Percentiles rank a stretch among this genome's conserved stretches.
Conservation (phyloP, 2,329 filamentous ascomycete genomes). For the Microdochium paspali region DNA sequence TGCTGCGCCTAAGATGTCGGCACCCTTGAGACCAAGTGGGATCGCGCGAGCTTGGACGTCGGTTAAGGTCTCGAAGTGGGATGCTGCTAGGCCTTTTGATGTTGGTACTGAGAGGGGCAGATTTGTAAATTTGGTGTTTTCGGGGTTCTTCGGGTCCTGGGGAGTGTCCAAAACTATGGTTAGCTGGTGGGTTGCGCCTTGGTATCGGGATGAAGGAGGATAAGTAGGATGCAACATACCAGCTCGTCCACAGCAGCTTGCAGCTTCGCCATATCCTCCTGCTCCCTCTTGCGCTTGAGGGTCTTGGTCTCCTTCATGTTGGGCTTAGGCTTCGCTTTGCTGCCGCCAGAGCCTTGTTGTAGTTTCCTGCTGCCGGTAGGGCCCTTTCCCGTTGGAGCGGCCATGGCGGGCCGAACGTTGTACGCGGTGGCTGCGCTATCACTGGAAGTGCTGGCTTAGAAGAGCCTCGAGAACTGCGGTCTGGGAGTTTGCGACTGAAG, state of each 20-base stretch:
- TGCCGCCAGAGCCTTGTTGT: too few species aligned
- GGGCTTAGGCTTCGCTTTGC: background rate
- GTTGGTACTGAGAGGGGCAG: conserved; percentile 82
- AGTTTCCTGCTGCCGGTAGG: conserved; percentile 6
- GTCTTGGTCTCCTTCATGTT: background rate
- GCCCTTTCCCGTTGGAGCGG: conserved; percentile 10
- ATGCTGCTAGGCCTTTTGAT: conserved; percentile 66
- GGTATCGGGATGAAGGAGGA: background rate
- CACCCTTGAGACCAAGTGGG: conserved; percentile 73
- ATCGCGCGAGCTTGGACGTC: conserved; percentile 90
- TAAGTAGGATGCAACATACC: conserved; percentile 23
- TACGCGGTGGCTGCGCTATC: background rate
- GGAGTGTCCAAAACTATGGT: conserved; percentile 1
- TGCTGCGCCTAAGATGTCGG: conserved; percentile 85
- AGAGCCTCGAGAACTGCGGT: conserved; percentile 11
- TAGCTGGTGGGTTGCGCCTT: background rate
- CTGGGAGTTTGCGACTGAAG: conserved; percentile 3
- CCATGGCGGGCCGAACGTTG: conserved; percentile 9
- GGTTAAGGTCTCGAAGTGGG: conserved; percentile 83
- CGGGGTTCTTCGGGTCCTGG: conserved; percentile 50
- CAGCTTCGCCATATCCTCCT: background rate
- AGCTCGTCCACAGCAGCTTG: conserved; percentile 29
- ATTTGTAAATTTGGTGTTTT: conserved; percentile 64
- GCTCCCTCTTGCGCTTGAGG: conserved; percentile 1
- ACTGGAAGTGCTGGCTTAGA: too few species aligned